Evolutionary conservation across 2,329 filamentous ascomycete species (phyloP).

Genomic region (Phaeosphaeria sp.): DNA sequence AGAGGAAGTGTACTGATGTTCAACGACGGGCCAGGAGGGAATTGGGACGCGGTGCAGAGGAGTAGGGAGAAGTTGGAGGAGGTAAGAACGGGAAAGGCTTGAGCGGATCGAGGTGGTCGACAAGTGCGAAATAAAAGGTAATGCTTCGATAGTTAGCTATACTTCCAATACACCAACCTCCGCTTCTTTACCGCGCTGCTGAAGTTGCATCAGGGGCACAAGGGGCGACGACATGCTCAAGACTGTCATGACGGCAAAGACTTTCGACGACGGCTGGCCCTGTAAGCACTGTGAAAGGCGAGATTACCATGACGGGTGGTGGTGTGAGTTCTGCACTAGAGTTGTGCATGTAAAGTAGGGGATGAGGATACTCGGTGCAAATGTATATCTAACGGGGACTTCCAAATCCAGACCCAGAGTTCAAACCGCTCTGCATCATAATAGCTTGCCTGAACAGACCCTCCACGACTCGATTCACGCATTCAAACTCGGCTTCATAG

Average conservation of each 20-base stretch:
- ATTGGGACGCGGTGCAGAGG: slow-evolving; percentile 9
- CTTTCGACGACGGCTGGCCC: background rate
- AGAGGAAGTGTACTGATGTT: slow-evolving; percentile 10
- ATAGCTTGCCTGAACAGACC: too few relatives aligned
- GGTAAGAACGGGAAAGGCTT: background rate
- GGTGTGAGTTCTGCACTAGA: background rate
- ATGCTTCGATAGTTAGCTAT: background rate
- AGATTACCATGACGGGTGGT: background rate
- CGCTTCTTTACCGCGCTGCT: background rate
- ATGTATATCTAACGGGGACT: too few relatives aligned
- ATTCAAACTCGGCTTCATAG: too few relatives aligned
- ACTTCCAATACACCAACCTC: background rate
- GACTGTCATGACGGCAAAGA: background rate
- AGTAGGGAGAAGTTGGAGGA: slow-evolving; percentile 5
- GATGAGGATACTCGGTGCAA: too few relatives aligned
- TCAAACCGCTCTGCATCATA: too few relatives aligned
- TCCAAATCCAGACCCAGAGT: too few relatives aligned
- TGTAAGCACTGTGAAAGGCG: background rate
- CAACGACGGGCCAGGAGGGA: slow-evolving; percentile 13
- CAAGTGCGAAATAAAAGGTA: too few relatives aligned
- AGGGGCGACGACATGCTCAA: background rate
- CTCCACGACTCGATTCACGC: too few relatives aligned
- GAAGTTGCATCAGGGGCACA: background rate
- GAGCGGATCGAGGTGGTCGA: background rate
- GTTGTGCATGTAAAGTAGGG: background rate